Evolutionary conservation across 208 protist species (phyloP).

Genomic region (Porcisia hertigi): DNA sequence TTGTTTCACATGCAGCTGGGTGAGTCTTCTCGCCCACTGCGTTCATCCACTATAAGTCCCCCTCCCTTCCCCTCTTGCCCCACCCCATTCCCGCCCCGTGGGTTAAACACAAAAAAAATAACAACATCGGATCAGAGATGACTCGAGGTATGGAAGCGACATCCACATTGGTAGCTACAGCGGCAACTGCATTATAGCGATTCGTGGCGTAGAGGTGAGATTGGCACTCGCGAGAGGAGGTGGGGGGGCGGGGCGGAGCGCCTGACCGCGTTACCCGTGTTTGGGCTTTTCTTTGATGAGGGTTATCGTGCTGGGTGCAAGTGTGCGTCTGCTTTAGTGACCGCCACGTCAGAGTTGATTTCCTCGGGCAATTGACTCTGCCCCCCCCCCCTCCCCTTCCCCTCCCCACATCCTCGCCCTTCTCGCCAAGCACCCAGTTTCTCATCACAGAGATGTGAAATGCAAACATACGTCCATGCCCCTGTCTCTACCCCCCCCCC

Average conservation of each 20-base stretch:
- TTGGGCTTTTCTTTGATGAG: not conserved
- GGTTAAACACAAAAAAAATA: not conserved
- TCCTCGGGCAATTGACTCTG: not conserved
- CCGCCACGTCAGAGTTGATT: not conserved
- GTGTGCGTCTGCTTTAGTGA: not conserved
- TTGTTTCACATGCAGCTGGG: not conserved
- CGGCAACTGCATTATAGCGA: not conserved
- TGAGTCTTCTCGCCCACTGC: not conserved
- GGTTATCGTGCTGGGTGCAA: not conserved
- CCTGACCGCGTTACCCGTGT: not conserved
- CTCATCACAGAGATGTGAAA: not conserved
- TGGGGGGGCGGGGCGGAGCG: not conserved
- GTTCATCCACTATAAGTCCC: too few relatives aligned
- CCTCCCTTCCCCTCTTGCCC: too few relatives aligned
- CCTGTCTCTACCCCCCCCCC: not conserved
- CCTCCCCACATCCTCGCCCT: not conserved
- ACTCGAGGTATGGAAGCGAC: not conserved
- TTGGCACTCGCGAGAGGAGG: too few relatives aligned
- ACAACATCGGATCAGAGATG: not conserved
- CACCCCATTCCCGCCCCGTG: too few relatives aligned
- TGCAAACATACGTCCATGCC: not conserved
- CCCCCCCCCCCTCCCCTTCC: too few relatives aligned
- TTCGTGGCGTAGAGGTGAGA: not conserved
- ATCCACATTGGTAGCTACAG: not conserved
- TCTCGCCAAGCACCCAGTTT: not conserved